Evolutionary conservation across 2,329 filamentous ascomycete genomes (phyloP).

Genomic region (Diaporthe sp.): DNA sequence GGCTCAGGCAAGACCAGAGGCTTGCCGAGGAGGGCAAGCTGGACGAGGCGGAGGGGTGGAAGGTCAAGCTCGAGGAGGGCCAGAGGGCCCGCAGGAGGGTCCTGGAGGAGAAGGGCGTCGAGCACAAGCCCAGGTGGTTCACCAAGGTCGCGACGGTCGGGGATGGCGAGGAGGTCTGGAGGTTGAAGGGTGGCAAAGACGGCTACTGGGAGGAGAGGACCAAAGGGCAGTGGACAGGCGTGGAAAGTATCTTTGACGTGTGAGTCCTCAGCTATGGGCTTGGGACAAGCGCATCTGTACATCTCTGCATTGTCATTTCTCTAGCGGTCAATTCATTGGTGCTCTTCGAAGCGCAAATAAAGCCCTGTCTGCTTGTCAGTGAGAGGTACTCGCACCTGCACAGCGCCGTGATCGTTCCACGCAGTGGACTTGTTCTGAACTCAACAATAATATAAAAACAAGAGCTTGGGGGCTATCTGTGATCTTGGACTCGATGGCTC

Average conservation of each 20-base stretch:
- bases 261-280: background rate
- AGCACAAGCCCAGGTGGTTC: constrained; percentile 87
- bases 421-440: too few species aligned
- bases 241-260: constrained; percentile 60
- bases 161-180: constrained; percentile 77
- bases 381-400: background rate
- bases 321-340: background rate
- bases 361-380: background rate
- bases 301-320: background rate
- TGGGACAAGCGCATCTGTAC: background rate
- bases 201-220: constrained; percentile 93
- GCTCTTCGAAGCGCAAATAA: background rate
- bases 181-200: constrained; percentile 82
- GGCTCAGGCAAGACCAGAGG: constrained; percentile 88
- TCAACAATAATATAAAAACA: background rate
- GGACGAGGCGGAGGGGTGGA: constrained; percentile 41
- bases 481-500: background rate
- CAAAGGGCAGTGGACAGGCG: constrained; percentile 71
- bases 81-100: constrained; percentile 81
- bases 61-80: constrained; percentile 79
- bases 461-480: too few species aligned
- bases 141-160: constrained; percentile 67
- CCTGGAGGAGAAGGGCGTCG: constrained; percentile 79
- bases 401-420: background rate
- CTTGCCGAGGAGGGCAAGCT: constrained; percentile 54